phyloP scores from a whole-genome alignment of 768 basidiomycete genomes.

The Russula virescens region DNA sequence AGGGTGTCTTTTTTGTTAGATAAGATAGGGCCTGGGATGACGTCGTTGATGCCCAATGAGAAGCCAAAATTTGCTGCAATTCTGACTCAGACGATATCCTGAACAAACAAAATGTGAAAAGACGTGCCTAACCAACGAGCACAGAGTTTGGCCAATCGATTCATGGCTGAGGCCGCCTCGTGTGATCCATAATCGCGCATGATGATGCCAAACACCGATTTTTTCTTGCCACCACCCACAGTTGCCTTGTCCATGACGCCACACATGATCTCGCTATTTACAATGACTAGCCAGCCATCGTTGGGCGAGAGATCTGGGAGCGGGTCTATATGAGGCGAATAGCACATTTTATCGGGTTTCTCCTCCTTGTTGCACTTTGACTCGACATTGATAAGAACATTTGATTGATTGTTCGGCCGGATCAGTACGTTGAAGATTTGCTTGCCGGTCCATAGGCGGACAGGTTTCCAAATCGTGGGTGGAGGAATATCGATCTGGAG shows the following conservation, averaged over 20 bases:
- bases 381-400: constrained; percentile 91
- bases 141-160: constrained; percentile 89
- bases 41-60: constrained; percentile 97
- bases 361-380: constrained; percentile 90
- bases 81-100: constrained; percentile 17
- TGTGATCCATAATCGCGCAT: constrained; percentile 94
- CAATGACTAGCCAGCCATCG: constrained; percentile 94
- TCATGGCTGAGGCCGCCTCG: constrained; percentile 94
- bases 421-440: constrained; percentile 98
- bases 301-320: constrained; percentile 88
- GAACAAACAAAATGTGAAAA: constrained; percentile 10
- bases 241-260: constrained; percentile 99
- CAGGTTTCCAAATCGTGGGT: constrained; percentile 90
- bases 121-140: constrained; percentile 83
- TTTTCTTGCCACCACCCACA: constrained; percentile 97
- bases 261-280: constrained; percentile 99
- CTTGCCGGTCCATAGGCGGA: constrained; percentile 94
- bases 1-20: constrained; percentile 74
- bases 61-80: constrained; percentile 90
- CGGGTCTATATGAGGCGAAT: constrained; percentile 54
- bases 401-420: constrained; percentile 81
- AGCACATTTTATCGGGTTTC: constrained; percentile 59
- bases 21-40: constrained; percentile 89
- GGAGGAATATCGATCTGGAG: constrained; percentile 94
- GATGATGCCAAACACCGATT: constrained; percentile 97